phyloP scores from a whole-genome alignment of 345 rosid species.

The Salix udensis region DNA sequence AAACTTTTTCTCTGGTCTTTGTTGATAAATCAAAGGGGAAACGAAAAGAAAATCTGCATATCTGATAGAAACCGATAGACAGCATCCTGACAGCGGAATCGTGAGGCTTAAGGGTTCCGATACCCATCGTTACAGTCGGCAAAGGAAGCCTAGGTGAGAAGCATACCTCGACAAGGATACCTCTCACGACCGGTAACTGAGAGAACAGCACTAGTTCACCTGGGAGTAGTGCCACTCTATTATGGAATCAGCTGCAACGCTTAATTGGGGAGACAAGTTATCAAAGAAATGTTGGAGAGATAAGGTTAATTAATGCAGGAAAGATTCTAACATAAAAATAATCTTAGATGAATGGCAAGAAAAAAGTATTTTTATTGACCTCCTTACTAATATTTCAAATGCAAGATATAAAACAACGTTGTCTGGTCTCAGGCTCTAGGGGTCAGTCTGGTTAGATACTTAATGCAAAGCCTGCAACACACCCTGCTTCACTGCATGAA shows the following conservation, averaged over 20 bases:
- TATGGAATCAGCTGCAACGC: slow-evolving; percentile 46
- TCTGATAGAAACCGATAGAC: slow-evolving; percentile 9
- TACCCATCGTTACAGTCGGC: slow-evolving; percentile 25
- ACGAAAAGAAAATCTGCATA: background rate
- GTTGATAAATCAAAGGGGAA: background rate
- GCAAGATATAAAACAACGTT: slow-evolving; percentile 48
- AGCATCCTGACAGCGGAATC: slow-evolving; percentile 1
- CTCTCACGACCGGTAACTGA: slow-evolving; percentile 46
- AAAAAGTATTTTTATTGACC: slow-evolving; percentile 12
- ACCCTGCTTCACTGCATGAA: slow-evolving; percentile 64
- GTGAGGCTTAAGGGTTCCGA: slow-evolving; percentile 20
- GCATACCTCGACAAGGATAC: slow-evolving; percentile 57
- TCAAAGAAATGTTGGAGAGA: slow-evolving; percentile 23
- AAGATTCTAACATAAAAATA: slow-evolving; percentile 23
- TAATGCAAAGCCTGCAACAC: slow-evolving; percentile 63
- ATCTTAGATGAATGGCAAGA: slow-evolving; percentile 24
- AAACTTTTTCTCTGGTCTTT: background rate
- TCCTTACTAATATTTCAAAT: slow-evolving; percentile 46
- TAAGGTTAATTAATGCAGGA: slow-evolving; percentile 32
- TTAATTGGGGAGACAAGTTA: slow-evolving; percentile 34
- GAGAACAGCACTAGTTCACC: slow-evolving; percentile 35
- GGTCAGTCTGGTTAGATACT: slow-evolving; percentile 56
- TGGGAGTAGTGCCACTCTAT: slow-evolving; percentile 35
- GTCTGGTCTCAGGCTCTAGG: slow-evolving; percentile 41
- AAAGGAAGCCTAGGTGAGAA: slow-evolving; percentile 47